phyloP scores from a whole-genome alignment of 257 asterid genomes.

The Solanum pimpinellifolium region DNA sequence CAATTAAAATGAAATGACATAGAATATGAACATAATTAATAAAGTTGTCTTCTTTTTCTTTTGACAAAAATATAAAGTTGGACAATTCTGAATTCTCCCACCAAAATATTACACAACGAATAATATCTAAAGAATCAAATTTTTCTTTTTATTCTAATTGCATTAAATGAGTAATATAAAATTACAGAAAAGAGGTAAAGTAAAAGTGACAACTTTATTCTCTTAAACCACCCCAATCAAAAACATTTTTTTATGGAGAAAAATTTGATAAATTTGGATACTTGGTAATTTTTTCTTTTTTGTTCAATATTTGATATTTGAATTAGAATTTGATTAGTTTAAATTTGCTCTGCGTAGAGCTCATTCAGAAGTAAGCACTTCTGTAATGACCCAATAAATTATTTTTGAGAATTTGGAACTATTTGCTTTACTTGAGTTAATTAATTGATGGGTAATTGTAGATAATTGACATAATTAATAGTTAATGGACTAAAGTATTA shows the following conservation, averaged over 20 bases:
- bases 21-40: background rate
- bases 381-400: too few species aligned
- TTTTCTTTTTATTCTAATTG: background rate
- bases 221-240: background rate
- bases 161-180: background rate
- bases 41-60: background rate
- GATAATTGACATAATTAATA: too few species aligned
- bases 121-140: background rate
- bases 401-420: too few species aligned
- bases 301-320: fast-evolving
- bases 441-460: too few species aligned
- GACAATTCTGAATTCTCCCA: background rate
- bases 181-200: background rate
- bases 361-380: too few species aligned
- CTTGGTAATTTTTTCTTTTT: too few species aligned
- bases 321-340: fast-evolving
- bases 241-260: background rate
- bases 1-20: background rate
- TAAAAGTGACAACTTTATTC: background rate
- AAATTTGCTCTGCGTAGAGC: too few species aligned
- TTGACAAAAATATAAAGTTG: background rate
- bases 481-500: too few species aligned
- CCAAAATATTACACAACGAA: background rate
- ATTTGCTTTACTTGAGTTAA: too few species aligned
- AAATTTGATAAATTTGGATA: too few species aligned